Base-by-base conservation (phyloP, 441 rosid genomes). In the Omphalea diandra region DNA sequence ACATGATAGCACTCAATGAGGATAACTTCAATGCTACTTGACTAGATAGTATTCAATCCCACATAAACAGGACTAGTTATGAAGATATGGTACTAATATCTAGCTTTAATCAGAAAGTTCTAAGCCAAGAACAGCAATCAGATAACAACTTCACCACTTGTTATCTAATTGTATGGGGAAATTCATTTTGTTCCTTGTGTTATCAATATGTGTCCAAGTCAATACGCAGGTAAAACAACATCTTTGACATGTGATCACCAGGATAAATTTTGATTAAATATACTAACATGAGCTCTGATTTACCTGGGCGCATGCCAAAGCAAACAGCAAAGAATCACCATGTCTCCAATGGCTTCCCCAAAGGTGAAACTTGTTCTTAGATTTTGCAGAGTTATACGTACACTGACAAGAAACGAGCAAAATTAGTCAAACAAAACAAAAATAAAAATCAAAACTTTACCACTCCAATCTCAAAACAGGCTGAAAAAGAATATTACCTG, bases 271-370 rank as follows among this genome's bases (percentile, higher is more conserved):
- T 63, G n/a, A 65, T 9, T 31, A 36, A 59, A 50, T 40, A 76
- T 59, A 15, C 54, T 49, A 61, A 63, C 6, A 63, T 35, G 50
- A 52, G 20, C 71, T 53, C 40, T 50, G 47, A 44, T 65, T 66
- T 78, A 95, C 99, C 98, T 93, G 99, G 63, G 98, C 86, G 65
- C 97, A 95, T 31, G 98, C 97, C 60, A 89, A 70, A 65, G 95
- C 75, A 77, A 95, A 95, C 49, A 89, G 98, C 82, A 95, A 85
- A 22, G 97, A 84, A 83, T 95, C 99, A 38, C 99, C 99, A 80
- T 93, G 99, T 73, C 90, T 88, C 98, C 97, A 90, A 77, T 93
- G 92, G 83, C 97, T 95, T 79, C 97, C 99, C 99, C 98, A 93
- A 14, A 95, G 83, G 79, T 93, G 97, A 83, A 95, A 90, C 70